Evolutionary conservation across 2,329 filamentous ascomycete genomes (phyloP), one percentile per base, ranked within the genome.

Genomic region (Intubia oerlemansii): DNA sequence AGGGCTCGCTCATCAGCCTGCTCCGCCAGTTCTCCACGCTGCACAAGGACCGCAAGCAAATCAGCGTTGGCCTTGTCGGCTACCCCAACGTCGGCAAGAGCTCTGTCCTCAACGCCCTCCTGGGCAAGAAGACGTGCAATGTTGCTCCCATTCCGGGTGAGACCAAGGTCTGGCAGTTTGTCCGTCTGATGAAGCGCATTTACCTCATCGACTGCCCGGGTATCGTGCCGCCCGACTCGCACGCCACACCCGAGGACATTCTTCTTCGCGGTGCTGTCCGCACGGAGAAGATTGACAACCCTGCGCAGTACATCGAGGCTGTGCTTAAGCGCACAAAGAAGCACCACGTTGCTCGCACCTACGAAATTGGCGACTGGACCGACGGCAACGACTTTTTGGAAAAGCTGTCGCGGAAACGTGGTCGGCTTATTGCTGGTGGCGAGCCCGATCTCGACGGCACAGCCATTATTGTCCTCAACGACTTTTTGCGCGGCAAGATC

Each of bases 51-150:
- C 33, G 38, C 16, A 95, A 95, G 49, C 88, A 98, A 48, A 84
- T 98, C 78, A 4, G 38, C 0, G 78, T 85, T 16, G 79, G 79
- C 19, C 67, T 82, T 34, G 76, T 82, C 38, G 53, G 53, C 5
- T 88, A 88, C 39, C 88, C 88, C 4, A 98, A 95, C 42, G 84
- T 80, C 1, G 88, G 88, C 42, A 98, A 98, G 51, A 91, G 79
- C 4, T 88, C 79, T 24, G 88, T 98, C 40, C 95, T 98, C 54
- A 98, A 98, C 54, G 92, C 85, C 0, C 57, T 98, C 3, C 67
- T 40, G 34, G 85, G 82, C 49, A 95, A 93, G 59, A 84, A 88
- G 48, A 84, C 93, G 23, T 84, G 84, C 54, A 88, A 64, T 11
- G 81, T 91, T 4, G 88, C 88, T 6, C 88, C 85, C 5, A 92